Base-by-base conservation (phyloP, 495 filamentous ascomycete genomes). In the Penicillium goetzii region DNA sequence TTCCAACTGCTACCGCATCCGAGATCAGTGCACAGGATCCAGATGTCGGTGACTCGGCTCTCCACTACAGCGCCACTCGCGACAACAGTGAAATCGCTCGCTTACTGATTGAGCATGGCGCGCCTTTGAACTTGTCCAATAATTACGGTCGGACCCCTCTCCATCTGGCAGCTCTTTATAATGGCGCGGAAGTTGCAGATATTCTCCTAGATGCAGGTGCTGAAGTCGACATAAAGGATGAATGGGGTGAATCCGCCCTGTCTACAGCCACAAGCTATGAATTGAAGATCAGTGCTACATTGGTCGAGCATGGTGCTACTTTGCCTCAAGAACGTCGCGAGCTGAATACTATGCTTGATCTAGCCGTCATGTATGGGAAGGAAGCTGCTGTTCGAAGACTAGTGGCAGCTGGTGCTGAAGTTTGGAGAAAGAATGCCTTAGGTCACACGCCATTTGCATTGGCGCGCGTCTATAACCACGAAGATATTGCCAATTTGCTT, bases 171-270 rank as follows among this genome's bases (percentile, higher is more conserved):
- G 15, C 56, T 2, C 19, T 58, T 1, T 47, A 58, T n/a, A 58
- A 47, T 17, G 34, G 56, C 25, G 11, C 41, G 8, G 28, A 45
- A 10, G 56, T 93, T 72, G 89, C 90, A 50, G 88, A 92, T 70
- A 91, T 88, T 10, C 77, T 94, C n/a, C 77, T 93, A 21, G 90
- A 92, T 76, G 90, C 90, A 17, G 91, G 91, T 32, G 91, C 90
- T 25, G 89, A 74, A 40, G 87, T 81, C 36, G 78, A 81, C 36
- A 6, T 45, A 17, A 45, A 58, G 28, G 56, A 58, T 40, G 23
- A 47, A 11, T 58, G 56, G 56, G 56, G 40, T 3, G 56, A 58
- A 19, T 47, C 56, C 7, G 10, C 56, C 17, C 47, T 58, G 17
- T 28, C 25, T 5, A 34, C 56, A 2, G 56, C 56, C 10, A 45